Conservation (phyloP, 345 rosid genomes). For the Lepidium sativum region DNA sequence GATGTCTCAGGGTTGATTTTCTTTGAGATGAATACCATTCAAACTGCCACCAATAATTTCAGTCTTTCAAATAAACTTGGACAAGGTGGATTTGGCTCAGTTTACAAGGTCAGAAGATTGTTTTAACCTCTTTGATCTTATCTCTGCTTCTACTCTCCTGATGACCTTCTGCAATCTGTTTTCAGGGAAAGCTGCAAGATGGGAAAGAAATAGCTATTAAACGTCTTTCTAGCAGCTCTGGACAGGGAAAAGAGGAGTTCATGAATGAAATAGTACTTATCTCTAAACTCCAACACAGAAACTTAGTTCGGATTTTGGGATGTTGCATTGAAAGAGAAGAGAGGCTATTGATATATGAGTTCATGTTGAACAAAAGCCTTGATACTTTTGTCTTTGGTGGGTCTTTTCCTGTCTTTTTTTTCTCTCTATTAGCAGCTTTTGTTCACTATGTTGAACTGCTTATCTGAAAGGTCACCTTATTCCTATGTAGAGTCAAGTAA, state of each 20-base stretch:
- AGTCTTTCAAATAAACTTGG: background rate
- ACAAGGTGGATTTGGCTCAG: constrained; percentile 15
- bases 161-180: background rate
- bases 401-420: background rate
- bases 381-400: constrained; percentile 40
- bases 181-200: constrained; percentile 2
- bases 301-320: constrained; percentile 44
- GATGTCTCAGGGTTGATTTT: background rate
- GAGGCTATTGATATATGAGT: constrained; percentile 47
- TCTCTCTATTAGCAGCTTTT: background rate
- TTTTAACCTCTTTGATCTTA: background rate
- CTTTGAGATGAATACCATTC: background rate
- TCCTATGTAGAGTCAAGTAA: constrained; percentile 7
- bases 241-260: constrained; percentile 35
- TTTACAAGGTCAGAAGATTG: background rate
- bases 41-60: constrained; percentile 5
- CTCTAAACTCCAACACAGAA: constrained; percentile 46
- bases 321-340: constrained; percentile 43
- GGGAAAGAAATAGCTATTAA: background rate
- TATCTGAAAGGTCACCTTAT: background rate
- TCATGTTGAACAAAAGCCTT: constrained; percentile 43
- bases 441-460: background rate
- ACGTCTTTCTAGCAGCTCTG: constrained; percentile 11
- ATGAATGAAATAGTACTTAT: constrained; percentile 44
- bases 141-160: background rate